A percentile compares a stretch with the other conserved stretches of the same genome.
phyloP scores from a whole-genome alignment of 2,329 filamentous ascomycete genomes.

The Karstenula rhodostoma region DNA sequence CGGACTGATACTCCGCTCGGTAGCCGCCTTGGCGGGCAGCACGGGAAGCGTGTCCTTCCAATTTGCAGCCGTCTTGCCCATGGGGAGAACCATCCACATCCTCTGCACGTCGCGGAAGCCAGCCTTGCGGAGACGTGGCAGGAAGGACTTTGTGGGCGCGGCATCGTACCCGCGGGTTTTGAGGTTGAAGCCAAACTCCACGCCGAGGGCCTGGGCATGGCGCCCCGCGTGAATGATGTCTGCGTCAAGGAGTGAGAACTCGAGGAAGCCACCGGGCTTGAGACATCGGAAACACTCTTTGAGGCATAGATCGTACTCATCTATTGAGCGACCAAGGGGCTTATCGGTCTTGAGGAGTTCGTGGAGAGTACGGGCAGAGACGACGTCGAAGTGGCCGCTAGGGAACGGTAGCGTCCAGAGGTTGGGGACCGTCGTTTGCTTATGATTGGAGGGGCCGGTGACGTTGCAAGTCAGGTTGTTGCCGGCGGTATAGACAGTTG shows the following conservation, averaged over 20 bases:
- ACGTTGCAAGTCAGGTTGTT: slow-evolving; percentile 58
- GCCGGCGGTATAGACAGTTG: slow-evolving; percentile 76
- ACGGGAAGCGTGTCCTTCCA: slow-evolving; percentile 49
- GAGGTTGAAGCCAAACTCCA: slow-evolving; percentile 91
- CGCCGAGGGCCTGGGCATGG: slow-evolving; percentile 79
- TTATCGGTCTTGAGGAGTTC: slow-evolving; percentile 75
- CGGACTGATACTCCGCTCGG: slow-evolving; percentile 49
- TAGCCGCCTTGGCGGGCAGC: slow-evolving; percentile 35
- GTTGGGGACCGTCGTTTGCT: slow-evolving; percentile 78
- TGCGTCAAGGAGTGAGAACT: slow-evolving; percentile 89
- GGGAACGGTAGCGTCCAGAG: slow-evolving; percentile 86
- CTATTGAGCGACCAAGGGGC: slow-evolving; percentile 59
- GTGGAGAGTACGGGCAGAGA: slow-evolving; percentile 88
- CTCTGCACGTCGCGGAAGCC: slow-evolving; percentile 84
- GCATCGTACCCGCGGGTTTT: slow-evolving; percentile 91
- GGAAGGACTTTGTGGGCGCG: slow-evolving; percentile 79
- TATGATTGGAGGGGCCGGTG: slow-evolving; percentile 85
- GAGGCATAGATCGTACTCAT: slow-evolving; percentile 89
- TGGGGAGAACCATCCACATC: slow-evolving; percentile 87
- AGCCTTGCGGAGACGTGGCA: slow-evolving; percentile 74
- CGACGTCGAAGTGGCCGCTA: slow-evolving; percentile 85
- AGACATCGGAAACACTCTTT: slow-evolving; percentile 88
- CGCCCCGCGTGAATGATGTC: slow-evolving; percentile 88
- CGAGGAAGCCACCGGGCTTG: slow-evolving; percentile 91
- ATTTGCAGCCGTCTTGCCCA: slow-evolving; percentile 64